These are phyloP conservation scores for Zymoseptoria tritici DNA, from an alignment of 2,329 filamentous ascomycete species.

Conservation along the genomic window DNA sequence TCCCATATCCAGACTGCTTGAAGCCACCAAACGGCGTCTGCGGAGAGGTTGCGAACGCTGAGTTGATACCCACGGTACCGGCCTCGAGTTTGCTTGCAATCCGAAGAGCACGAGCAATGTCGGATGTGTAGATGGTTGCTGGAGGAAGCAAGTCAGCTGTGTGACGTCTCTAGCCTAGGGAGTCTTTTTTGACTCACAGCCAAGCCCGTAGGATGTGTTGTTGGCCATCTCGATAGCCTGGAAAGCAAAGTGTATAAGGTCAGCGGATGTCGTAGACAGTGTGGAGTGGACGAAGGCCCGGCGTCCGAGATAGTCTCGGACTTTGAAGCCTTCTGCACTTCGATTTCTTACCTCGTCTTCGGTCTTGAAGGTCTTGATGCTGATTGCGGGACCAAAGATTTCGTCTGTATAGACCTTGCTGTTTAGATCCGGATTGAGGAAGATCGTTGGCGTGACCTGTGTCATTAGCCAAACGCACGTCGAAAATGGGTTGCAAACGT, in stretches of 20 bases:
- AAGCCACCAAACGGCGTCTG: slow-evolving; percentile 18
- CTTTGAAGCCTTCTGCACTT: no score
- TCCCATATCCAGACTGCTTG: slow-evolving; percentile 4
- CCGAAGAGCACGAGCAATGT: slow-evolving; percentile 44
- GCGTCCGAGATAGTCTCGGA: no score
- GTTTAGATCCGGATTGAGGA: slow-evolving; percentile 36
- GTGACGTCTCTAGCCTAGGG: slow-evolving; percentile 11
- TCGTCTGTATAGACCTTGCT: slow-evolving; percentile 31
- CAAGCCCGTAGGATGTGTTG: slow-evolving; percentile 20
- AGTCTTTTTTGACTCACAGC: slow-evolving; percentile 13
- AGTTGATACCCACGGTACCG: slow-evolving; percentile 49
- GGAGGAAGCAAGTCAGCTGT: slow-evolving; percentile 26
- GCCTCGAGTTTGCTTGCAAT: slow-evolving; percentile 45
- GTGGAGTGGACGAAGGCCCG: no score
- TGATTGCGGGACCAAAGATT: slow-evolving; percentile 32
- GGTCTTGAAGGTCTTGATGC: slow-evolving; percentile 28
- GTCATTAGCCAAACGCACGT: neutral
- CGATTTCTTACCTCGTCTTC: slow-evolving; percentile 27
- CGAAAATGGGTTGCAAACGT: neutral
- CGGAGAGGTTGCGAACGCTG: slow-evolving; percentile 22
- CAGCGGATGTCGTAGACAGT: no score
- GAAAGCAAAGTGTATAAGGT: no score
- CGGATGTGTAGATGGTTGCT: slow-evolving; percentile 62
- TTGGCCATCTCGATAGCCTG: slow-evolving; percentile 26
- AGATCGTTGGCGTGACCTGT: slow-evolving; percentile 41